Base-by-base conservation (phyloP, 2,329 filamentous ascomycete species). In the Dactylella cylindrospora region DNA sequence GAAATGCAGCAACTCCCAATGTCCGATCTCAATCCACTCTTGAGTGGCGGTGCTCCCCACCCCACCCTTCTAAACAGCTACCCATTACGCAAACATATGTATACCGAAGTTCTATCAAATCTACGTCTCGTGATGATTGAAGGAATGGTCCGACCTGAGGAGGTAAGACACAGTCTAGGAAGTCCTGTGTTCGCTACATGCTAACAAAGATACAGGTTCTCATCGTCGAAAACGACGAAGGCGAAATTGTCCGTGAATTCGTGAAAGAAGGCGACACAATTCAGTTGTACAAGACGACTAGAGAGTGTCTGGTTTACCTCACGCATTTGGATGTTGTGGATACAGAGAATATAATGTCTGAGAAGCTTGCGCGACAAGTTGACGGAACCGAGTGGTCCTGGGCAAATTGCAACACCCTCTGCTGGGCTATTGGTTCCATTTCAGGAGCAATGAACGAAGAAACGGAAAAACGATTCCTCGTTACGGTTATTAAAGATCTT, bases 221-320 rank as follows among this genome's bases (percentile, higher is more conserved):
- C 68, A 94, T 98, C 70, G 93, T 98, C n/a, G 93, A 98, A 75
- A 98, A 98, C 73, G 93, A 98, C 66, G 93, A 98, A 74, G 93
- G 94, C 66, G 93, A 98, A 73, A 98, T 98, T 69, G 93, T 98
- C 23, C 88, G 93, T 68, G 93, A 98, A 71, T 98, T 98, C 67
- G 93, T 98, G 72, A 98, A 98, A 78, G 93, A 98, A 76, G 95
- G 90, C 69, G 93, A 98, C 74, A 98, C 93, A 0, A 96, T 98
- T 36, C 93, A 98, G 75, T 81, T 98, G 1, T 98, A 98, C 81
- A 98, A 98, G 80, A 97, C 93, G 2, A 98, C 95, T 46, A 82
- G 93, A 71, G 94, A 98, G 73, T 97, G 93, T 70, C 77, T 98
- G 46, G 93, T 98, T 53, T 98, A 97, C 74, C 80, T 98, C 51